phyloP scores from a whole-genome alignment of 805 yeast genomes.

The Pichia membranifaciens region DNA sequence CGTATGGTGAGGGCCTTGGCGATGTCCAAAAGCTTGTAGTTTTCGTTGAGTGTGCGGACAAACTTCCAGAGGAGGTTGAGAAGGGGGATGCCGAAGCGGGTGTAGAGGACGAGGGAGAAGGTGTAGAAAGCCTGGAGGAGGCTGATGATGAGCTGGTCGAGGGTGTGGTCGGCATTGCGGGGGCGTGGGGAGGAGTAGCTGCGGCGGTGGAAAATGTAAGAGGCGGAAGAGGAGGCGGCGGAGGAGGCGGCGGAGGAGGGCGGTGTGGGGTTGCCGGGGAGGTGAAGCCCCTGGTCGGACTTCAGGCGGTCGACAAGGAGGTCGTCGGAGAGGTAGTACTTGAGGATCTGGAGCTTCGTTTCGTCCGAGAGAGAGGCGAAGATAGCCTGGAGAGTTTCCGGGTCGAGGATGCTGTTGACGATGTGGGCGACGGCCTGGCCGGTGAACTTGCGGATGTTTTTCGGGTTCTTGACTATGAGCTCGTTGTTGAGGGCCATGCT shows the following conservation, averaged over 20 bases:
- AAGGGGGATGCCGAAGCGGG: background rate
- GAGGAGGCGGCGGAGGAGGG: too few species aligned
- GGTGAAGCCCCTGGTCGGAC: background rate
- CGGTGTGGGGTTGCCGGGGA: too few species aligned
- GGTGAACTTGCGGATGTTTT: slow-evolving; percentile 11
- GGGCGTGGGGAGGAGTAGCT: background rate
- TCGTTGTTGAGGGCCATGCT: slow-evolving; percentile 17
- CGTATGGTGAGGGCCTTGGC: too few species aligned
- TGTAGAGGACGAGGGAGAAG: background rate
- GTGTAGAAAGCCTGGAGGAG: background rate
- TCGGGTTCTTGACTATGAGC: slow-evolving; percentile 3
- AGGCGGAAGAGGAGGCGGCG: too few species aligned
- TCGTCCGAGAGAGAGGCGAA: slow-evolving; percentile 14
- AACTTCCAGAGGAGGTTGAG: background rate
- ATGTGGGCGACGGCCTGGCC: slow-evolving; percentile 15
- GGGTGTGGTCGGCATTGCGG: background rate
- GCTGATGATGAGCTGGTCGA: background rate
- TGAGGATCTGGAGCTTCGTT: slow-evolving; percentile 17
- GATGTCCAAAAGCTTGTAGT: too few species aligned
- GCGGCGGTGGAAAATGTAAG: too few species aligned
- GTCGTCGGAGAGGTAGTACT: slow-evolving; percentile 19
- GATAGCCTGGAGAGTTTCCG: slow-evolving; percentile 3
- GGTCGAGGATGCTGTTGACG: slow-evolving; percentile 15
- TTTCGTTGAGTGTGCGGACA: too few species aligned
- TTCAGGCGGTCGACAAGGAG: slow-evolving; percentile 4